Evolutionary conservation across 352 stramenopile genomes (phyloP), one percentile per base, ranked within the genome.

Genomic region (Phytopythium oedochilum): DNA sequence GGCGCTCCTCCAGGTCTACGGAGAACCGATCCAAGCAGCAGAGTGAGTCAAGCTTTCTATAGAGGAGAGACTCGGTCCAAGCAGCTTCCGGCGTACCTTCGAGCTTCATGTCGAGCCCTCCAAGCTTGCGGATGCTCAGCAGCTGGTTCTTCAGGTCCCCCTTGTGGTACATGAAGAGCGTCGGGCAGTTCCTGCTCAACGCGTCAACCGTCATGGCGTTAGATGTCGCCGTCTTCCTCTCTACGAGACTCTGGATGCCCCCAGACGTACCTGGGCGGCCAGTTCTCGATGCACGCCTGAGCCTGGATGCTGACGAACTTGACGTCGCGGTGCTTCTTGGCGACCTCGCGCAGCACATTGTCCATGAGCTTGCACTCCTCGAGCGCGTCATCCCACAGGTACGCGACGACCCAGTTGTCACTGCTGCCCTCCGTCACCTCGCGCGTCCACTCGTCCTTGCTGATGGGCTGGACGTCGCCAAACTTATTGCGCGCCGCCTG

Each of bases 281-380:
- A 98, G 67, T 97, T 97, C 67, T 97, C 89, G 45, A 98, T 89
- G 28, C 84, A 93, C 9, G 86, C 78, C 54, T 92, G 86, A 29
- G 84, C 88, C 55, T 94, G 85, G 59, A 98, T 98, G 62, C 88
- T 94, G 54, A 98, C 86, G 54, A 98, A 97, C 69, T 98, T 98
- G 57, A 98, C 75, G 55, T 96, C 86, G 53, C 79, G 80, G 63
- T 97, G 88, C 53, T 84, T 88, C 59, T 78, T 80, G 22, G 88
- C 89, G 20, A 98, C 75, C 18, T 71, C 73, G 9, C 83, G 77
- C 17, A 97, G 75, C 26, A 92, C 70, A 56, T 94, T 75, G 56
- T 97, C 88, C 83, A 97, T 94, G 42, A 97, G 71, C 34, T 92
- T 89, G 75, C 89, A 97, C 57, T 97, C 92, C 52, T 95, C 73